A percentile compares a stretch with the other conserved stretches of the same genome.
Evolutionary conservation across 352 stramenopile genomes (phyloP).

Genomic region (Phytophthora hibernalis): DNA sequence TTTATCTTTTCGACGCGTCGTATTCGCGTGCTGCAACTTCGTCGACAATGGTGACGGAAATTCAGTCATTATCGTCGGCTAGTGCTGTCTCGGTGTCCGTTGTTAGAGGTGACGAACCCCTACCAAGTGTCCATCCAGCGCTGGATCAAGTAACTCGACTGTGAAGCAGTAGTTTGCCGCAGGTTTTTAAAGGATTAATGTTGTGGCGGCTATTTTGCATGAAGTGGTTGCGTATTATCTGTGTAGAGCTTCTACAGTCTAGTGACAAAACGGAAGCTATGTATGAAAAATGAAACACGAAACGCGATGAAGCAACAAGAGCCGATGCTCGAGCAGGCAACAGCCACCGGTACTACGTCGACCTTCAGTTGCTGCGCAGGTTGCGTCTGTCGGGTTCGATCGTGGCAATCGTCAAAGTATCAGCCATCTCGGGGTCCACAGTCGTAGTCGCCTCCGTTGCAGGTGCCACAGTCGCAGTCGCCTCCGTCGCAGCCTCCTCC

Average conservation of each 20-base stretch:
- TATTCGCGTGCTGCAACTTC: slow-evolving; percentile 15
- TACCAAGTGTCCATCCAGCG: neutral
- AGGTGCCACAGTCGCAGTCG: neutral
- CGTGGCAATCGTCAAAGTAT: no score
- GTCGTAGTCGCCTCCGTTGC: neutral
- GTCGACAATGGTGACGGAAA: slow-evolving; percentile 30
- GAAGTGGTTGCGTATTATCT: slow-evolving; percentile 20
- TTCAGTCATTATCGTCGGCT: slow-evolving; percentile 19
- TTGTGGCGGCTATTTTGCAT: slow-evolving; percentile 3
- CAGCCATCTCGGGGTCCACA: neutral
- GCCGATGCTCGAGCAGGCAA: neutral
- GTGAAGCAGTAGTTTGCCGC: neutral
- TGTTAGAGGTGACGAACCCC: neutral
- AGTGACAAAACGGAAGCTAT: slow-evolving; percentile 17
- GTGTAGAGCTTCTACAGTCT: slow-evolving; percentile 7
- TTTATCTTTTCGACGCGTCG: slow-evolving; percentile 13
- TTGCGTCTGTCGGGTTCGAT: slow-evolving; percentile 1
- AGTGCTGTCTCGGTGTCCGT: slow-evolving; percentile 17
- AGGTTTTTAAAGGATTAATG: neutral
- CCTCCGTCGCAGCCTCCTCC: neutral
- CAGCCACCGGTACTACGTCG: neutral
- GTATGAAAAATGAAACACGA: slow-evolving; percentile 29
- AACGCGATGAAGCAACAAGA: slow-evolving; percentile 22
- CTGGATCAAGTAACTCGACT: neutral
- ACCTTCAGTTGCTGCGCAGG: slow-evolving; percentile 20